Evolutionary conservation across 208 protist species (phyloP), one percentile per base, ranked within the genome.

Genomic region (Wallacemonas sp.): DNA sequence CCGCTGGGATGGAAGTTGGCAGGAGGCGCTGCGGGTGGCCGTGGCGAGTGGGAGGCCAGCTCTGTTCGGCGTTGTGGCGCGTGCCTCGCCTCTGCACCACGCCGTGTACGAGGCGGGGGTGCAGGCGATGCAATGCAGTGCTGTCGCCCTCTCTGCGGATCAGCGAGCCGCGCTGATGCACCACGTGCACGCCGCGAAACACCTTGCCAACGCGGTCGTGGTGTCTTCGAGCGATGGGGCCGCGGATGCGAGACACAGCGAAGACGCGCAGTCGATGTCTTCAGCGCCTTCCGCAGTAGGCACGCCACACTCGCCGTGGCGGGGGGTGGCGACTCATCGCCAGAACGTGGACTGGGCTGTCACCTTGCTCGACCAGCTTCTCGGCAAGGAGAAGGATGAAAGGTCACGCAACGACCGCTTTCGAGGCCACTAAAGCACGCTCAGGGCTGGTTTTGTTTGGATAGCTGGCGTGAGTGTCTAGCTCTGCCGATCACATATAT

Each of bases 1-100:
- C 68, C 87, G 87, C 9, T 93, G 87, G 84, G 42, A 59, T 14
- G 78, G 77, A 22, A 77, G 74, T 53, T 93, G 87, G 87, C 68
- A 87, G 27, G 66, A 72, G 27, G 87, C 87, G 11, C 73, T 93
- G 33, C 72, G 38, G 41, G 72, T 90, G 0, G 84, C 82, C 5
- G 36, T 86, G 3, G 76, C 77, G 8, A 82, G 72, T 61, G 61
- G 59, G 19, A 55, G 77, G 19, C 70, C 75, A 9, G 24, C 46
- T 11, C 51, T 93, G 45, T 62, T 88, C 39, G 44, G 71, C 4
- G 33, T 21, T 14, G 78, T 89, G 5, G 69, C 68, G 9, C 49
- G 55, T 21, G 49, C 74, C 1, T 80, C 82, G 3, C 80, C 86
- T 2, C 41, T 53, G 21, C 55, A 71, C 9, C 53, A 75, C 45